phyloP scores from a whole-genome alignment of 331 rosid species.

The Quercus phellos region DNA sequence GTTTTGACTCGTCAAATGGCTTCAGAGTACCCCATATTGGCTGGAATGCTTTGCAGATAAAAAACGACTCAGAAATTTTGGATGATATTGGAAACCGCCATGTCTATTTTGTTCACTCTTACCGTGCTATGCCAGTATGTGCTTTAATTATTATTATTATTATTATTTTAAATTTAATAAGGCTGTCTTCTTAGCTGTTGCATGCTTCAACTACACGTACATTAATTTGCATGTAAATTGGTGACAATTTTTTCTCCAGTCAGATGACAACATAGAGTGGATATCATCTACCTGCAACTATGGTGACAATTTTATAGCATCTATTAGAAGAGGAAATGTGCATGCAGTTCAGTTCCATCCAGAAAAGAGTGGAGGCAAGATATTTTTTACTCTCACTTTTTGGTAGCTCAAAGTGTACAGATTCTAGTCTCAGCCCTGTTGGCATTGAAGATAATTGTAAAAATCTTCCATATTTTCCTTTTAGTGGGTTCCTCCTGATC shows the following conservation, averaged over 20 bases:
- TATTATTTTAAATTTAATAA: neutral
- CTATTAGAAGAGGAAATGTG: slow-evolving; percentile 82
- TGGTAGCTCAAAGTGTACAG: neutral
- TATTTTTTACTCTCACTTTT: slow-evolving; percentile 12
- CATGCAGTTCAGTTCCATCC: slow-evolving; percentile 99
- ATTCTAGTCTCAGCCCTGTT: neutral
- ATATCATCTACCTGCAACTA: slow-evolving; percentile 84
- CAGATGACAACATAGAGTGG: slow-evolving; percentile 85
- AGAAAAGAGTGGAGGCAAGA: slow-evolving; percentile 94
- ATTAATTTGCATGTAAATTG: slow-evolving; percentile 9
- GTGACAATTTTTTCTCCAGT: slow-evolving; percentile 41
- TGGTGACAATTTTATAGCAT: slow-evolving; percentile 84
- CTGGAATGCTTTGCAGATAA: slow-evolving; percentile 83
- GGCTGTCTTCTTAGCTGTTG: slow-evolving; percentile 8
- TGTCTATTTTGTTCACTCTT: slow-evolving; percentile 94
- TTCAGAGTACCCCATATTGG: slow-evolving; percentile 94
- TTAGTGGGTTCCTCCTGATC: neutral
- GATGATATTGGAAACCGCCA: slow-evolving; percentile 77
- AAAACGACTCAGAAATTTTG: slow-evolving; percentile 64
- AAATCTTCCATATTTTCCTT: neutral
- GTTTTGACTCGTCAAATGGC: slow-evolving; percentile 87
- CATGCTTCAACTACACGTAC: neutral
- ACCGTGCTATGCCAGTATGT: slow-evolving; percentile 84
- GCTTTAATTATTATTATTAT: neutral
- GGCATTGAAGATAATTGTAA: neutral